Conservation (phyloP, 1,284 basidiomycete species). For the Volvariella volvacea region DNA sequence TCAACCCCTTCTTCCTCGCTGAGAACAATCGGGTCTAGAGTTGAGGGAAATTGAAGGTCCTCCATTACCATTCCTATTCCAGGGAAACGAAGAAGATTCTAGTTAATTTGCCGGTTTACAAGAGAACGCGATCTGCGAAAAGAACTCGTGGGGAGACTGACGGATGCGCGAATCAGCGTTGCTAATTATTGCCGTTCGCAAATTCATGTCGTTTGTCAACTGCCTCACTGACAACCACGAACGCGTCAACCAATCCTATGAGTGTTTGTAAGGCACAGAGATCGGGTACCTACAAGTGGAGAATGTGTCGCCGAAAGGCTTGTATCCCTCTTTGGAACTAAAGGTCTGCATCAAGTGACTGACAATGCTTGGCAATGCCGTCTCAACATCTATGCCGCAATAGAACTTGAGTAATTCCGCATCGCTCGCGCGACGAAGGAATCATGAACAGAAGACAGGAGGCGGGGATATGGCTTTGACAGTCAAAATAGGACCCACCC, state of each 20-base stretch:
- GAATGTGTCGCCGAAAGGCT: conserved; percentile 55
- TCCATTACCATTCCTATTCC: conserved; percentile 44
- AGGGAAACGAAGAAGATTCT: background rate
- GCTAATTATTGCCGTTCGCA: conserved; percentile 57
- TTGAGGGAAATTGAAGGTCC: conserved; percentile 47
- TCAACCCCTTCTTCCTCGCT: conserved; percentile 62
- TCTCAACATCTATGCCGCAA: conserved; percentile 39
- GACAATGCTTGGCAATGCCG: conserved; percentile 45
- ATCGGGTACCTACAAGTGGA: conserved; percentile 40
- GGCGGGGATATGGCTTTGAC: background rate
- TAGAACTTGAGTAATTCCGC: background rate
- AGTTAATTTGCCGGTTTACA: too few relatives aligned
- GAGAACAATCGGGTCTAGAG: conserved; percentile 48
- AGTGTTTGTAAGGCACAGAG: background rate
- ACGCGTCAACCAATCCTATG: too few relatives aligned
- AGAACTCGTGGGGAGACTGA: conserved; percentile 25
- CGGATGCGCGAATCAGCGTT: conserved; percentile 67
- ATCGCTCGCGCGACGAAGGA: background rate
- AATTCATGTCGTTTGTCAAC: conserved; percentile 33
- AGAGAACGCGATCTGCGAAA: too few relatives aligned
- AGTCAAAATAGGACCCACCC: conserved; percentile 28
- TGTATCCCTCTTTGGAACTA: conserved; percentile 64
- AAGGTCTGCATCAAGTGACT: conserved; percentile 54
- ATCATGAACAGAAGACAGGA: background rate
- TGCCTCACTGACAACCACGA: conserved; percentile 32